phyloP scores from a whole-genome alignment of 352 stramenopile species.

The Aphanomyces cochlioides region DNA sequence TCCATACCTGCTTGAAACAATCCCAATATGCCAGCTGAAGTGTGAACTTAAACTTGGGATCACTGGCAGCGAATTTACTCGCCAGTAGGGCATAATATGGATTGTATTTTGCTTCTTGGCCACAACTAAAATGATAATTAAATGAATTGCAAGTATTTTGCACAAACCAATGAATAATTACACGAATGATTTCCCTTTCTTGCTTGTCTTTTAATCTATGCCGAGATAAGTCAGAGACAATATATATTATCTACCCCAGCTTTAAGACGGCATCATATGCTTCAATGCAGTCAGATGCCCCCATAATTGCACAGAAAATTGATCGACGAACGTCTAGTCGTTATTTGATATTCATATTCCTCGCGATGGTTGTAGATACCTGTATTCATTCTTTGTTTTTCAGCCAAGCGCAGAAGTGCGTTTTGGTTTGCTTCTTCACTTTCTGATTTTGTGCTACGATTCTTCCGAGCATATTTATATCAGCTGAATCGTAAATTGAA shows the following conservation, averaged over 20 bases:
- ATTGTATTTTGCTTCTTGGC: constrained; percentile 89
- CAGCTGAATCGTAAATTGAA: neutral
- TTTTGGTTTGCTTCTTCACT: constrained; percentile 46
- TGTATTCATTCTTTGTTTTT: constrained; percentile 97
- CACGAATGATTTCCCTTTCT: constrained; percentile 92
- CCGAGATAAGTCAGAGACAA: constrained; percentile 16
- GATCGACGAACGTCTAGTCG: constrained; percentile 79
- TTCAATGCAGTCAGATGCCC: constrained; percentile 92
- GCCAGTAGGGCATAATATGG: constrained; percentile 94
- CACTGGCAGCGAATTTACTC: constrained; percentile 90
- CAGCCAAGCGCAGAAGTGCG: constrained; percentile 85
- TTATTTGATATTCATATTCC: neutral
- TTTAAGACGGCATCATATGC: constrained; percentile 93
- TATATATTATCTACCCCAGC: constrained; percentile 37
- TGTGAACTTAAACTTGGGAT: constrained; percentile 94
- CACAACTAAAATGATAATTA: constrained; percentile 36
- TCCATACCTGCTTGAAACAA: constrained; percentile 87
- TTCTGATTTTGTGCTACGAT: constrained; percentile 28
- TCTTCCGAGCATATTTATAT: constrained; percentile 22
- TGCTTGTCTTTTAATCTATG: constrained; percentile 84
- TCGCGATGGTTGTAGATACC: constrained; percentile 12
- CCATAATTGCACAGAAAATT: constrained; percentile 98
- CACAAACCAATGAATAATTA: constrained; percentile 91
- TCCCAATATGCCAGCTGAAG: constrained; percentile 97
- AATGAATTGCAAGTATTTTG: constrained; percentile 45